phyloP scores from a whole-genome alignment of 352 stramenopile species.

The Phytophthora ohioensis region DNA sequence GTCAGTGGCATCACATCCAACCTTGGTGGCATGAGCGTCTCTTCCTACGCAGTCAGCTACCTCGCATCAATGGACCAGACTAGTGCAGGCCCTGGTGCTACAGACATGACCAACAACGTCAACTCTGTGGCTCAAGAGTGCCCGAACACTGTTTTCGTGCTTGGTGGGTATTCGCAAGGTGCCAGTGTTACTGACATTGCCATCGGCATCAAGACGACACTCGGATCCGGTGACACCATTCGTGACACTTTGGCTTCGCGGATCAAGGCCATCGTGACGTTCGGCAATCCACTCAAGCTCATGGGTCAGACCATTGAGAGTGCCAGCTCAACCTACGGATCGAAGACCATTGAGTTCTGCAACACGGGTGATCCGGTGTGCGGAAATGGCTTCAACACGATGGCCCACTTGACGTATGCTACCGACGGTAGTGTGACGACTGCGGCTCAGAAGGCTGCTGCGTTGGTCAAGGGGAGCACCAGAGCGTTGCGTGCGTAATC shows the following conservation, averaged over 20 bases:
- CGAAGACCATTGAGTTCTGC: slow-evolving; percentile 46
- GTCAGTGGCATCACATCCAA: slow-evolving; percentile 32
- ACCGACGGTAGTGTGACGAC: slow-evolving; percentile 38
- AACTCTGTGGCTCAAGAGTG: slow-evolving; percentile 35
- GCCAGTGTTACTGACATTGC: slow-evolving; percentile 44
- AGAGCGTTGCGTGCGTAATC: slow-evolving; percentile 19
- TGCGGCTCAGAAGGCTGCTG: slow-evolving; percentile 34
- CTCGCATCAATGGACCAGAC: slow-evolving; percentile 27
- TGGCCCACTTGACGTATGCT: slow-evolving; percentile 40
- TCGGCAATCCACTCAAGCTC: slow-evolving; percentile 45
- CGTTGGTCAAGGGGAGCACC: slow-evolving; percentile 28
- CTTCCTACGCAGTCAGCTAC: slow-evolving; percentile 44
- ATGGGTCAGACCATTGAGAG: slow-evolving; percentile 35
- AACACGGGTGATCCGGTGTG: slow-evolving; percentile 45
- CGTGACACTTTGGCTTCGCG: slow-evolving; percentile 28
- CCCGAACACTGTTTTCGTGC: slow-evolving; percentile 40
- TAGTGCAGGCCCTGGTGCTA: slow-evolving; percentile 34
- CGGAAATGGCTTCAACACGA: slow-evolving; percentile 41
- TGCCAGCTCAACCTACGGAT: slow-evolving; percentile 32
- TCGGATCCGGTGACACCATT: slow-evolving; percentile 34
- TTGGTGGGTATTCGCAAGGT: slow-evolving; percentile 46
- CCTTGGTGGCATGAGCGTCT: slow-evolving; percentile 40
- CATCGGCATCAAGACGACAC: slow-evolving; percentile 37
- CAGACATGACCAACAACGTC: slow-evolving; percentile 48
- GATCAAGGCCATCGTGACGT: too few species aligned